These are phyloP conservation scores for Xylaria cubensis DNA, from an alignment of 495 filamentous ascomycete species.

Conservation along the genomic window DNA sequence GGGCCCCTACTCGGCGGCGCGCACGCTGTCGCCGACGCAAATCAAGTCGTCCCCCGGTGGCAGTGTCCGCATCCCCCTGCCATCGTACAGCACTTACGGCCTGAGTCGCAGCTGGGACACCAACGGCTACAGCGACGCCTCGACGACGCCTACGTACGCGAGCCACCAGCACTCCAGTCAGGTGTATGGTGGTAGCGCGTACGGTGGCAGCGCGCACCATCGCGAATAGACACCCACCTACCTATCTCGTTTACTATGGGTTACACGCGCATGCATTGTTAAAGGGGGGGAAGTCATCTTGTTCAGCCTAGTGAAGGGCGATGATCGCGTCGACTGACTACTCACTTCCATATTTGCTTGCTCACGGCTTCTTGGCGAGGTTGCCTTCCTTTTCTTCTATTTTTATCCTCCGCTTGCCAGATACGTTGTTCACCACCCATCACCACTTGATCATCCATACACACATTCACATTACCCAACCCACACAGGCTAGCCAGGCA, in stretches of 20 bases:
- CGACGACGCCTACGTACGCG: slow-evolving; percentile 46
- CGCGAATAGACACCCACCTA: slow-evolving; percentile 10
- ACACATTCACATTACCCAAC: not conserved
- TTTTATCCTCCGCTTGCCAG: not conserved
- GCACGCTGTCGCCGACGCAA: slow-evolving; percentile 46
- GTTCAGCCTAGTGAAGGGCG: not conserved
- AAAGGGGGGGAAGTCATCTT: not conserved
- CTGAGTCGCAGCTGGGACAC: slow-evolving; percentile 38
- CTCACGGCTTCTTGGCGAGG: not conserved
- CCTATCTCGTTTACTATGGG: not conserved
- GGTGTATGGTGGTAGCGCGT: slow-evolving; percentile 50
- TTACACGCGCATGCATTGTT: not conserved
- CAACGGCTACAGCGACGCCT: slow-evolving; percentile 48
- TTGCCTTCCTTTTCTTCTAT: not conserved
- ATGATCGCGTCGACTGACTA: not conserved
- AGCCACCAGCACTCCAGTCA: slow-evolving; percentile 44
- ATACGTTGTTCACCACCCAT: not conserved
- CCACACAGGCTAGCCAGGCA: not conserved
- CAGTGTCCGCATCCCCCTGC: slow-evolving; percentile 42
- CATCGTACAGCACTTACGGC: slow-evolving; percentile 39
- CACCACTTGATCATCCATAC: not conserved
- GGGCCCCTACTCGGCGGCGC: slow-evolving; percentile 43
- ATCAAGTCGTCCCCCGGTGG: slow-evolving; percentile 44
- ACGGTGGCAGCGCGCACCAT: slow-evolving; percentile 50
- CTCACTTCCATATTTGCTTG: not conserved